Percentiles rank a stretch among this genome's conserved stretches.
Conservation (phyloP, 495 filamentous ascomycete genomes). For the Podospora fimiseda region DNA sequence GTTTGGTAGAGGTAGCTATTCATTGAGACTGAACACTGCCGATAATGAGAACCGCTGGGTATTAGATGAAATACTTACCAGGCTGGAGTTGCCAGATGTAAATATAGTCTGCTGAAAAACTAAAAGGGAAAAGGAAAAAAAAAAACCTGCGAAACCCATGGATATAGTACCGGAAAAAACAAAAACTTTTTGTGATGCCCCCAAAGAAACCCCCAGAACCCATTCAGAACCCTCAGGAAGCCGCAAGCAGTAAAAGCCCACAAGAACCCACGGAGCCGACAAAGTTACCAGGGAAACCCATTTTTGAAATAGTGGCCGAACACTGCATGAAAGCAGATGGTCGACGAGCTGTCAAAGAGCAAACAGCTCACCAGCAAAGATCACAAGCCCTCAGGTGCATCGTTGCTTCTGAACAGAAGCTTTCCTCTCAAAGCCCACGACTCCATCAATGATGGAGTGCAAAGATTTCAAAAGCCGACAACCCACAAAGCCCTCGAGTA, state of each 20-base stretch:
- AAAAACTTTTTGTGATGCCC: conserved; percentile 5
- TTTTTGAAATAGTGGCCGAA: conserved; percentile 8
- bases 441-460: conserved; percentile 24
- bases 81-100: neutral
- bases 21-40: neutral
- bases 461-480: conserved; percentile 44
- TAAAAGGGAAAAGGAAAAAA: neutral
- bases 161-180: conserved; percentile 5
- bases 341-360: conserved; percentile 38
- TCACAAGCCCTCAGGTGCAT: conserved; percentile 42
- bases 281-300: conserved; percentile 25
- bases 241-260: conserved; percentile 23
- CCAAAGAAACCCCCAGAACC: neutral
- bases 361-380: conserved; percentile 42
- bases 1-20: neutral
- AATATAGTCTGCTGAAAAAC: neutral
- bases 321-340: conserved; percentile 17
- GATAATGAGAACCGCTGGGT: neutral
- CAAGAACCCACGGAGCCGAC: conserved; percentile 41
- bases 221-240: conserved; percentile 2
- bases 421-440: conserved; percentile 45
- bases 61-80: conserved; percentile 3
- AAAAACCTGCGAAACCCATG: neutral
- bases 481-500: conserved; percentile 45
- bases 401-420: conserved; percentile 36